Evolutionary conservation across 78 protist species (phyloP), one percentile per base, ranked within the genome.

Genomic region (Emiliania huxleyi): DNA sequence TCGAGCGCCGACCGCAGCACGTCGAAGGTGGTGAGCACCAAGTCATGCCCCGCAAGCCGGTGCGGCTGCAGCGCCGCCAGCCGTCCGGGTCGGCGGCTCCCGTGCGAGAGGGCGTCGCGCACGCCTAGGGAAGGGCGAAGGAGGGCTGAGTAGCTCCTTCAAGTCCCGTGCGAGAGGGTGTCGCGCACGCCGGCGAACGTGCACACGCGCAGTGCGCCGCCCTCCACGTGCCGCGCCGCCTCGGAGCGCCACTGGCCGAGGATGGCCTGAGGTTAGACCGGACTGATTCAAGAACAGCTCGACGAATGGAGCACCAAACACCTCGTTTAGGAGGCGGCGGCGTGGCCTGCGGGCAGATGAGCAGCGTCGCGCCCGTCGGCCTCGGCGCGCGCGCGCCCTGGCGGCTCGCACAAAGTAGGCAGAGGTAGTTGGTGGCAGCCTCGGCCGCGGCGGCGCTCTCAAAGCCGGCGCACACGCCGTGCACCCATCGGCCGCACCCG

Each of bases 21-120:
- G 37, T 90, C 87, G 87, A 73, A 75, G 46, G 75, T 46, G 26
- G 88, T 46, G n/a, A 90, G 48, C 40, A 90, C 88, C 18, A 90
- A 8, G 73, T 90, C 93, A 45, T 1, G 2, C 26, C 0, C 23
- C 26, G 48, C 92, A 56, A 81, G 89, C 19, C 0, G 21, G 56
- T 8, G 12, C 42, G 89, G 49, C 38, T 81, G 89, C 37, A 25
- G n/a, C 40, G n/a, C 8, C 55, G 56, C 56, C 11, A 44, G n/a
- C 23, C 56, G 42, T 0, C 11, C 35, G 22, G 55, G 49, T 26
- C 25, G 22, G 19, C n/a, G n/a, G n/a, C n/a, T n/a, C n/a, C n/a
- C n/a, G n/a, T n/a, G n/a, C 35, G 0, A 26, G 75, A 21, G 2
- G n/a, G 37, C 33, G 29, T 15, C 12, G 75, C 75, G 2, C 3